Percentiles rank a stretch among this genome's conserved stretches.
Evolutionary conservation across 768 basidiomycete species (phyloP).

Genomic region (Boletus vermiculosoides): DNA sequence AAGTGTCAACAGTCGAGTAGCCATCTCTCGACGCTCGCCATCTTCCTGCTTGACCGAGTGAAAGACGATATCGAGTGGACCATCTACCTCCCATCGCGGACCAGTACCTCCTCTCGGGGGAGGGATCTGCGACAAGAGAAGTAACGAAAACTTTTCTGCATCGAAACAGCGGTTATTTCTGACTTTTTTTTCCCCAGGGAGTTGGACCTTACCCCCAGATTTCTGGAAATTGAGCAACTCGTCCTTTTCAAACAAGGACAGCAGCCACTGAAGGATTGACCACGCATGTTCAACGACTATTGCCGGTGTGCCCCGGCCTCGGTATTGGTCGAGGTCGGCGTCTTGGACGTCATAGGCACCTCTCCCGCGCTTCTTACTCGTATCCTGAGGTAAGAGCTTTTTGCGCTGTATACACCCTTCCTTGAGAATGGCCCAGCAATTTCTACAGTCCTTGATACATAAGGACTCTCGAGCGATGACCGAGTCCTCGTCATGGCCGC

Average conservation of each 20-base stretch:
- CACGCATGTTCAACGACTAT: conserved; percentile 64
- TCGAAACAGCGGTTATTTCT: conserved; percentile 7
- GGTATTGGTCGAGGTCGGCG: conserved; percentile 21
- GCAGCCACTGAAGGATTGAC: conserved; percentile 68
- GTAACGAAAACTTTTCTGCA: conserved; percentile 46
- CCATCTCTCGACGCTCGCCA: conserved; percentile 31
- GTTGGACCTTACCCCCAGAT: conserved; percentile 25
- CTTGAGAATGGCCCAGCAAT: conserved; percentile 61
- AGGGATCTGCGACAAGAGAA: conserved; percentile 61
- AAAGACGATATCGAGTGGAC: conserved; percentile 48
- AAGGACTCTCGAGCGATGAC: conserved; percentile 53
- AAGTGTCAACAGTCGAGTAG: conserved; percentile 35
- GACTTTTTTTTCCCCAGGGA: conserved; percentile 2
- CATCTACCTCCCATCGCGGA: conserved; percentile 55
- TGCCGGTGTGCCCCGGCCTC: conserved; percentile 12
- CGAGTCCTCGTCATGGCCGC: conserved; percentile 50
- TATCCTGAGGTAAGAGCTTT: conserved; percentile 15
- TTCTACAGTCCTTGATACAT: conserved; percentile 51
- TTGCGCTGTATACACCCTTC: conserved; percentile 50
- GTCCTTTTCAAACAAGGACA: conserved; percentile 68
- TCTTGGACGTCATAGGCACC: conserved; percentile 26
- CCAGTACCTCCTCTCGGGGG: conserved; percentile 45
- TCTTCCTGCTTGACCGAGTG: conserved; percentile 36
- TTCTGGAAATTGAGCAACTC: conserved; percentile 39
- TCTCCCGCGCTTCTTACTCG: conserved; percentile 35